Percentiles rank a stretch among this genome's conserved stretches.
Conservation (phyloP, 495 filamentous ascomycete species). For the Penicillium paxilli region DNA sequence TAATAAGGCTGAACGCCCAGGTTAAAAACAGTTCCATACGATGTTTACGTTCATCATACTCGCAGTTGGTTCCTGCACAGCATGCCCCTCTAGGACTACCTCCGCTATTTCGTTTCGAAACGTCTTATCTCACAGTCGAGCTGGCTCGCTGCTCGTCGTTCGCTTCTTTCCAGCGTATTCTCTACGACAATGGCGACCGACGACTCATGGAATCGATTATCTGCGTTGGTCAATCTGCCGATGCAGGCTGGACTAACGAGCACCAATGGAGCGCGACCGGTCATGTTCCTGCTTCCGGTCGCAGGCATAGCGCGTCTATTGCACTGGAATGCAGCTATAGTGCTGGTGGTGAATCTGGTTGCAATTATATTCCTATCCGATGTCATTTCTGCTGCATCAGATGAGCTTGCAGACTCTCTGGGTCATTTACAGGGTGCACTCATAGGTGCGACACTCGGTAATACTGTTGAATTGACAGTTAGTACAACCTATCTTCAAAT, state of each 20-base stretch:
- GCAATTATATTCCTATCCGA: constrained; percentile 23
- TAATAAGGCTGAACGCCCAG: constrained; percentile 13
- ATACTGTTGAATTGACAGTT: constrained; percentile 25
- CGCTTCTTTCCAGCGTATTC: not conserved
- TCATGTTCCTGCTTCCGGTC: constrained; percentile 15
- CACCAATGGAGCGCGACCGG: not conserved
- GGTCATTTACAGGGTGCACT: constrained; percentile 22
- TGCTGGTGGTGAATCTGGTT: constrained; percentile 21
- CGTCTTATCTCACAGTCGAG: not conserved
- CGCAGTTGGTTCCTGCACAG: not conserved
- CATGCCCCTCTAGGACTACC: not conserved
- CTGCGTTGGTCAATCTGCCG: constrained; percentile 1
- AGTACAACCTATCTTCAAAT: not conserved
- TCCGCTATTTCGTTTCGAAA: not conserved
- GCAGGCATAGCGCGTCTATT: constrained; percentile 14
- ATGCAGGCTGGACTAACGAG: not conserved
- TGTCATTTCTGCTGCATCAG: constrained; percentile 13
- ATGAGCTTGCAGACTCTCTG: constrained; percentile 15
- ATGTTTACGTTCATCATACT: not conserved
- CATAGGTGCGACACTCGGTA: constrained; percentile 26
- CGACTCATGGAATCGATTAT: not conserved
- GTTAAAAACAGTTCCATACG: not conserved
- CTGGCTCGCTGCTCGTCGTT: not conserved
- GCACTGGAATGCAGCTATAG: constrained; percentile 14
- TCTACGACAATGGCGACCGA: not conserved